Evolutionary conservation across 23 red algal species (phyloP).

Genomic region (Agarophyton chilense): DNA sequence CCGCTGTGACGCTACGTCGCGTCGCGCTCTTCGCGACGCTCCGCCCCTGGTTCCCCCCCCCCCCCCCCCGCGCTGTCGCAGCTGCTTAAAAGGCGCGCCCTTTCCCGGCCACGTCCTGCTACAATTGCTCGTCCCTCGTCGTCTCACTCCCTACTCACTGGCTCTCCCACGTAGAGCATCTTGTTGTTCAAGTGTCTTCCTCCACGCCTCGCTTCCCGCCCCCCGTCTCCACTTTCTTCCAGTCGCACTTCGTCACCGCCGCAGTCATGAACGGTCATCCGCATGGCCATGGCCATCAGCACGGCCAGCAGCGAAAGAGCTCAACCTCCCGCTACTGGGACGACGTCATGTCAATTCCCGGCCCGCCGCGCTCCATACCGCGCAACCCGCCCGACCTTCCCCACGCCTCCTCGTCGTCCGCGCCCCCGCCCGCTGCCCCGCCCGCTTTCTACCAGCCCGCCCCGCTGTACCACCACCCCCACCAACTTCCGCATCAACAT

Average conservation of each 20-base stretch:
- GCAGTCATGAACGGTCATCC: not conserved
- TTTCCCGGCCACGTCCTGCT: not conserved
- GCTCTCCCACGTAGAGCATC: too few relatives aligned
- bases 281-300: not conserved
- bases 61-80: not conserved
- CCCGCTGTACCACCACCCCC: not conserved
- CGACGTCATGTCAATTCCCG: slow-evolving; percentile 34
- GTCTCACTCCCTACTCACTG: too few relatives aligned
- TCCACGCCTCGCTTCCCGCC: too few relatives aligned
- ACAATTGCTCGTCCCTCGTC: not conserved
- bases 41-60: not conserved
- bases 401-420: not conserved
- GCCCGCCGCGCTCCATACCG: not conserved
- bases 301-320: not conserved
- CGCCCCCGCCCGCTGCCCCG: not conserved
- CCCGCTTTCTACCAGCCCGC: not conserved
- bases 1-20: not conserved
- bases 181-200: too few relatives aligned
- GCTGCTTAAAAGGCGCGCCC: not conserved
- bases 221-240: too few relatives aligned
- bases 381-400: not conserved
- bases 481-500: too few relatives aligned
- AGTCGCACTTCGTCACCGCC: not conserved
- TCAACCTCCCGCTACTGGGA: slow-evolving; percentile 24
- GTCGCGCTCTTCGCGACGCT: not conserved